phyloP scores from a whole-genome alignment of 192 early-diverging fungal genomes.

The Entophlyctis luteolus region DNA sequence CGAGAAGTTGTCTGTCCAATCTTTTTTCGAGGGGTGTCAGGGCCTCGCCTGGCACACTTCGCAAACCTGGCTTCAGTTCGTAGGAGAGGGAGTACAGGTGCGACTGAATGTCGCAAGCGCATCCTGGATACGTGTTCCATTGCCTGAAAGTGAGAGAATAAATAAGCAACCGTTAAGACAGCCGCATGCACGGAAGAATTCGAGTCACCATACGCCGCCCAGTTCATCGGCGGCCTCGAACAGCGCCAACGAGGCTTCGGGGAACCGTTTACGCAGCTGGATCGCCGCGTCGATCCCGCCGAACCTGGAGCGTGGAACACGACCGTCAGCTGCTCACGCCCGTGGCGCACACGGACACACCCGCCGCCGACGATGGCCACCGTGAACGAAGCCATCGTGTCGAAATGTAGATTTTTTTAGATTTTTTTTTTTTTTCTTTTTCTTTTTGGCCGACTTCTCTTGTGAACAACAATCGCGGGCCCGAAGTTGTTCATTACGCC shows the following conservation, averaged over 20 bases:
- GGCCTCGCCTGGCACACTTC: not conserved
- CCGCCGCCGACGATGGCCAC: too few relatives aligned
- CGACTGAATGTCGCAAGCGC: slow-evolving; percentile 24
- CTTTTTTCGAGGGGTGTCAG: too few relatives aligned
- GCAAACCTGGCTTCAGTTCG: slow-evolving; percentile 7
- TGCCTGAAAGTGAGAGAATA: not conserved
- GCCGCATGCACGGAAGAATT: not conserved
- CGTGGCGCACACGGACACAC: too few relatives aligned
- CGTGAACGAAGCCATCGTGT: not conserved
- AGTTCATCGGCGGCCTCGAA: not conserved
- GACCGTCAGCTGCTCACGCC: too few relatives aligned
- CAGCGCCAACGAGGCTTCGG: not conserved
- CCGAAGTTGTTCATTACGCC: too few relatives aligned
- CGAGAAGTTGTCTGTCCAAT: slow-evolving; percentile 1
- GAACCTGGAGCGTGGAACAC: not conserved
- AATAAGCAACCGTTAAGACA: not conserved
- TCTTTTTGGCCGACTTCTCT: too few relatives aligned
- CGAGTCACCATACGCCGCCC: not conserved
- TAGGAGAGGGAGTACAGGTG: slow-evolving; percentile 23
- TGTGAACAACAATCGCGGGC: too few relatives aligned
- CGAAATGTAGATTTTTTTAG: not conserved
- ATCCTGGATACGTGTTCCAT: slow-evolving; percentile 24
- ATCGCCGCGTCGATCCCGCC: slow-evolving; percentile 3
- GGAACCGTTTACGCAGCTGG: not conserved
- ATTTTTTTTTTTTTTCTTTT: not conserved